A percentile compares a stretch with the other conserved stretches of the same genome.
phyloP scores from a whole-genome alignment of 352 stramenopile genomes.

The Pythium rhizo-oryzae region DNA sequence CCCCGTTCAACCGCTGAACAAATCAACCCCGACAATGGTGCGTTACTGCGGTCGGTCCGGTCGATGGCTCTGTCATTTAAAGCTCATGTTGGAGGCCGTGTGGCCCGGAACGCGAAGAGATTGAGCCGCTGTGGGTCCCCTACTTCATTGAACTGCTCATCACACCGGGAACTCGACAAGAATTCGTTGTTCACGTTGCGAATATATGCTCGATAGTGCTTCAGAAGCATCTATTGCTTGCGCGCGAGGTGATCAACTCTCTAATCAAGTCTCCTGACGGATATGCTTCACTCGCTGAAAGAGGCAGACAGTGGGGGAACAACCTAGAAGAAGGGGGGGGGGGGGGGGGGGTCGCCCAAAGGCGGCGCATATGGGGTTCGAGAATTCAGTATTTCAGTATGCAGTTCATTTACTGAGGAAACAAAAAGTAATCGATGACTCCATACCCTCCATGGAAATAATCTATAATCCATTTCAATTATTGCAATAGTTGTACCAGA shows the following conservation, averaged over 20 bases:
- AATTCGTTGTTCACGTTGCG: slow-evolving; percentile 79
- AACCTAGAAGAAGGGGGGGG: no score
- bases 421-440: no score
- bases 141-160: slow-evolving; percentile 70
- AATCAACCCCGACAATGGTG: slow-evolving; percentile 60
- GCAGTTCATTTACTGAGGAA: no score
- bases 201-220: slow-evolving; percentile 73
- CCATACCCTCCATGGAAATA: no score
- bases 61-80: slow-evolving; percentile 78
- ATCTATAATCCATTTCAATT: no score
- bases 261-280: slow-evolving; percentile 25
- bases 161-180: slow-evolving; percentile 59
- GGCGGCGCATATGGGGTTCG: no score
- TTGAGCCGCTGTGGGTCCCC: slow-evolving; percentile 69
- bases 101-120: slow-evolving; percentile 26
- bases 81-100: slow-evolving; percentile 86
- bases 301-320: no score
- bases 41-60: slow-evolving; percentile 64
- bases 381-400: no score
- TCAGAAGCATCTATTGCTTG: slow-evolving; percentile 80
- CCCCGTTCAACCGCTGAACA: slow-evolving; percentile 23
- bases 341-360: no score
- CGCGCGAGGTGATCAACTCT: slow-evolving; percentile 64
- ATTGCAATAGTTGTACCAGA: no score
- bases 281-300: not conserved